These are phyloP conservation scores for Wickerhamomyces sp. DNA, from an alignment of 1,139 yeast genomes.

Conservation along the genomic window DNA sequence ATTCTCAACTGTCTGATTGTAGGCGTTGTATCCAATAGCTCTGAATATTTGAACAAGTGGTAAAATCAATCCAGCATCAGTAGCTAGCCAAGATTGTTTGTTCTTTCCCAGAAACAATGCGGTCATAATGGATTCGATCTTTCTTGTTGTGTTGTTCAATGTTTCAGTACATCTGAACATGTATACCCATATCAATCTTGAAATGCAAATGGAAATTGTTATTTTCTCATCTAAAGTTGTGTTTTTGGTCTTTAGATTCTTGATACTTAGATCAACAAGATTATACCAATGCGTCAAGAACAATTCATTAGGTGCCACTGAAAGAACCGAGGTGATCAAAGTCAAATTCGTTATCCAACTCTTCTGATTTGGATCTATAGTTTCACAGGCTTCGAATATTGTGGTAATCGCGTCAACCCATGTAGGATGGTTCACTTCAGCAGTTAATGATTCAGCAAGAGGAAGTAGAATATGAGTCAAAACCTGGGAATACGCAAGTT, in stretches of 20 bases:
- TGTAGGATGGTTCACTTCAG: conserved; percentile 92
- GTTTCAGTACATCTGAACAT: conserved; percentile 84
- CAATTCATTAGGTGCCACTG: conserved; percentile 76
- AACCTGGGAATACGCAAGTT: conserved; percentile 82
- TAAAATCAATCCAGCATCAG: conserved; percentile 55
- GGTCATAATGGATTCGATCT: conserved; percentile 52
- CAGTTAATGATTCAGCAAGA: conserved; percentile 79
- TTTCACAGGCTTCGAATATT: conserved; percentile 47
- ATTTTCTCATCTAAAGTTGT: conserved; percentile 51
- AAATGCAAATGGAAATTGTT: conserved; percentile 56
- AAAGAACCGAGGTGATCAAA: conserved; percentile 65
- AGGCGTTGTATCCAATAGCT: conserved; percentile 72
- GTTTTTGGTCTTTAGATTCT: conserved; percentile 37
- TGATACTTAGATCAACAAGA: conserved; percentile 49
- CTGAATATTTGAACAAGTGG: conserved; percentile 70
- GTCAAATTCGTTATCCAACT: conserved; percentile 74
- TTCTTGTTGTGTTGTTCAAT: conserved; percentile 75
- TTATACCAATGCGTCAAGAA: conserved; percentile 74
- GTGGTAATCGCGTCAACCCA: conserved; percentile 81
- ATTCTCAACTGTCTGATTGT: conserved; percentile 75
- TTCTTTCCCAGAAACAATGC: conserved; percentile 50
- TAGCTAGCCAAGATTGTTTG: conserved; percentile 68
- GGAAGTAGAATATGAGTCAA: conserved; percentile 71
- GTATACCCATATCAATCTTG: conserved; percentile 86
- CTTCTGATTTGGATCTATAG: conserved; percentile 40